Evolutionary conservation across 2,329 filamentous ascomycete species (phyloP).

Genomic region (Ambrosiella cleistominuta): DNA sequence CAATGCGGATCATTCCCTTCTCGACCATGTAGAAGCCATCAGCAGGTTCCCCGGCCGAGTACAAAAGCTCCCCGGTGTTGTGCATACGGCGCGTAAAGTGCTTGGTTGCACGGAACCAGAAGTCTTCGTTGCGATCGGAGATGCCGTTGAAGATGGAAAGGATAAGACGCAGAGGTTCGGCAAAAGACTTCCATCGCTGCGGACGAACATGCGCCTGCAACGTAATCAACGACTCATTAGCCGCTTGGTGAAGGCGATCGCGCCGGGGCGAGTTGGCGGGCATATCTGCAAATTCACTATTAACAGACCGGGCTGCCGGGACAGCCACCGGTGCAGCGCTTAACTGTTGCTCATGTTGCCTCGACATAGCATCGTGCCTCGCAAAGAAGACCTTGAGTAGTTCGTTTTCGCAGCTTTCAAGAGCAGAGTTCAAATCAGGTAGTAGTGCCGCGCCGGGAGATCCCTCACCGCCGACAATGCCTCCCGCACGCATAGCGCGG

Average conservation of each 20-base stretch:
- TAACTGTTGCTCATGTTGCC: constrained; percentile 22
- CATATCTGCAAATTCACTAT: constrained; percentile 14
- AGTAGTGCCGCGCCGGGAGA: constrained; percentile 58
- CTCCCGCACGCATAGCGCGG: constrained; percentile 63
- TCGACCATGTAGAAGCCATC: constrained; percentile 84
- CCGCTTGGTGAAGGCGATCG: constrained; percentile 60
- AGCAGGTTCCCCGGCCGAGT: constrained; percentile 57
- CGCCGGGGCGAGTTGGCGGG: constrained; percentile 65
- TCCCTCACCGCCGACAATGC: constrained; percentile 50
- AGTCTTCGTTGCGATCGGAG: constrained; percentile 75
- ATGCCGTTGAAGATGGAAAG: constrained; percentile 89
- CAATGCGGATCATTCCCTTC: constrained; percentile 69
- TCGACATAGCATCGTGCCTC: constrained; percentile 40
- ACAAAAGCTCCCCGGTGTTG: constrained; percentile 53
- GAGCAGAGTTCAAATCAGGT: constrained; percentile 75
- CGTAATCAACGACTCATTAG: constrained; percentile 31
- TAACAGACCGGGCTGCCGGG: constrained; percentile 20
- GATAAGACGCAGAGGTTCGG: constrained; percentile 78
- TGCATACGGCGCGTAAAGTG: constrained; percentile 62
- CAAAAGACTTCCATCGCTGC: constrained; percentile 70
- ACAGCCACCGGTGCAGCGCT: constrained; percentile 31
- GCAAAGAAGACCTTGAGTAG: constrained; percentile 66
- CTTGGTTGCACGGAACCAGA: constrained; percentile 67
- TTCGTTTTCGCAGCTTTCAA: constrained; percentile 91
- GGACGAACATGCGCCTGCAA: constrained; percentile 45